Evolutionary conservation across 306 rosid genomes (phyloP).

Genomic region (Corylus americana): DNA sequence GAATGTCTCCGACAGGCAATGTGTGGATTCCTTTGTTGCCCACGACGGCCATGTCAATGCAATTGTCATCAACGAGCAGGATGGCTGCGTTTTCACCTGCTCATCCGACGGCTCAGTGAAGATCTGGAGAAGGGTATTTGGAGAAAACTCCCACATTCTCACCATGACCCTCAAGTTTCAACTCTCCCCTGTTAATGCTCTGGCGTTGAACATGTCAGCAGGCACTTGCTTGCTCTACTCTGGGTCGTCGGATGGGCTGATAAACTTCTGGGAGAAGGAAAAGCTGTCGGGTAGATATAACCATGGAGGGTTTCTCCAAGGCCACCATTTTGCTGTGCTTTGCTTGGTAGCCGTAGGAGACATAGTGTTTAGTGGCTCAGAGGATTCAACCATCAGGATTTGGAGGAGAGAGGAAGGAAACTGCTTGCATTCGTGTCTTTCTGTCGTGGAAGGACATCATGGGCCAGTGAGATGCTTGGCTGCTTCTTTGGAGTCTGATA

Average conservation of each 20-base stretch:
- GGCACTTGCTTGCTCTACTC: constrained; percentile 43
- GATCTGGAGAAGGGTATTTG: constrained; percentile 59
- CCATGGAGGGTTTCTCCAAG: constrained; percentile 57
- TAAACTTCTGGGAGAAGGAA: constrained; percentile 61
- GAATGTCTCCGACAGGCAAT: constrained; percentile 43
- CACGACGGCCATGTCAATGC: constrained; percentile 56
- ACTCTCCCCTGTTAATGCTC: constrained; percentile 44
- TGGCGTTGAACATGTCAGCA: constrained; percentile 39
- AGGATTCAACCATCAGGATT: constrained; percentile 49
- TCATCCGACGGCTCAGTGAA: constrained; percentile 61
- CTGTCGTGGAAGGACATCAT: constrained; percentile 52
- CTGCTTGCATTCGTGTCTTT: constrained; percentile 44
- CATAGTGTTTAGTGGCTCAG: constrained; percentile 46
- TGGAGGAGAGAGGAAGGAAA: constrained; percentile 62
- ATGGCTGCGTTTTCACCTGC: constrained; percentile 60
- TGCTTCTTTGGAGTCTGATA: constrained; percentile 43
- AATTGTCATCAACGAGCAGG: constrained; percentile 49
- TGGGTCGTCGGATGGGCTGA: constrained; percentile 51
- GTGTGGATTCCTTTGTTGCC: constrained; percentile 53
- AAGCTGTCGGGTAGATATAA: constrained; percentile 46
- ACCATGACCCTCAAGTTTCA: constrained; percentile 57
- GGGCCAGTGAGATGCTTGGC: constrained; percentile 61
- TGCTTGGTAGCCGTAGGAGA: constrained; percentile 48
- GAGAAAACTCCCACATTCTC: constrained; percentile 56
- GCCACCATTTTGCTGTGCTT: constrained; percentile 52